Evolutionary conservation across 2,329 filamentous ascomycete species (phyloP).

Genomic region (Cercospora brassicicola): DNA sequence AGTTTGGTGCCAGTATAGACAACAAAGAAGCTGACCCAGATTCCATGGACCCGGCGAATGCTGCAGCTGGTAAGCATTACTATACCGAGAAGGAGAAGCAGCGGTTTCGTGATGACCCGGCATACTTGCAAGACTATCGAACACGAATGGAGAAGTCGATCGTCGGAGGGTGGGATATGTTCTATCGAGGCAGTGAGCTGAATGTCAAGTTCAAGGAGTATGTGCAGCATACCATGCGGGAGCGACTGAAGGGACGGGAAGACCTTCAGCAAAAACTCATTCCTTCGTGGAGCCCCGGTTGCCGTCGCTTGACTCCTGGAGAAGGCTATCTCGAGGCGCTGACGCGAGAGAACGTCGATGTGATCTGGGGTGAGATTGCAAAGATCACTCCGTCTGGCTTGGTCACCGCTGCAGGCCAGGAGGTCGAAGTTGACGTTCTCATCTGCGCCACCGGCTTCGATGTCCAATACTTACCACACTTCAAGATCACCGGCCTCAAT

Average conservation of each 20-base stretch:
- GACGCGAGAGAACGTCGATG: conserved; percentile 27
- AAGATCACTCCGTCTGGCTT: conserved; percentile 30
- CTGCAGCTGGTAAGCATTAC: conserved; percentile 29
- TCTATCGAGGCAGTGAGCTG: conserved; percentile 23
- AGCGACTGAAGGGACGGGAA: conserved; percentile 55
- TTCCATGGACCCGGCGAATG: conserved; percentile 21
- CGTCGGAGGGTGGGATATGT: conserved; percentile 29
- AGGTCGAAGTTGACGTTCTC: conserved; percentile 35
- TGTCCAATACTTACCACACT: conserved; percentile 38
- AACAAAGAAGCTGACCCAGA: conserved; percentile 28
- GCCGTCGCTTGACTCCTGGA: conserved; percentile 59
- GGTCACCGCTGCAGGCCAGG: conserved; percentile 22
- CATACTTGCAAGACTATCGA: conserved; percentile 38
- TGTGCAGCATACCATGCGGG: conserved; percentile 47
- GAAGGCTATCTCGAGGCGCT: conserved; percentile 44
- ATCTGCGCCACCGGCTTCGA: conserved; percentile 17
- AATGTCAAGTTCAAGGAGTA: conserved; percentile 24
- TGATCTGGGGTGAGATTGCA: conserved; percentile 31
- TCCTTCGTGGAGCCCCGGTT: conserved; percentile 65
- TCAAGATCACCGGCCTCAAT: conserved; percentile 41
- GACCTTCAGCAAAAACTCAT: conserved; percentile 58
- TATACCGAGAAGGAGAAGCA: conserved; percentile 38
- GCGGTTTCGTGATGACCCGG: conserved; percentile 35
- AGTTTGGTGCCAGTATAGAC: conserved; percentile 29
- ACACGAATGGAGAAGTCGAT: conserved; percentile 38